phyloP scores from a whole-genome alignment of 2,329 filamentous ascomycete species.

The Paecilomyces dactylethromorphus region DNA sequence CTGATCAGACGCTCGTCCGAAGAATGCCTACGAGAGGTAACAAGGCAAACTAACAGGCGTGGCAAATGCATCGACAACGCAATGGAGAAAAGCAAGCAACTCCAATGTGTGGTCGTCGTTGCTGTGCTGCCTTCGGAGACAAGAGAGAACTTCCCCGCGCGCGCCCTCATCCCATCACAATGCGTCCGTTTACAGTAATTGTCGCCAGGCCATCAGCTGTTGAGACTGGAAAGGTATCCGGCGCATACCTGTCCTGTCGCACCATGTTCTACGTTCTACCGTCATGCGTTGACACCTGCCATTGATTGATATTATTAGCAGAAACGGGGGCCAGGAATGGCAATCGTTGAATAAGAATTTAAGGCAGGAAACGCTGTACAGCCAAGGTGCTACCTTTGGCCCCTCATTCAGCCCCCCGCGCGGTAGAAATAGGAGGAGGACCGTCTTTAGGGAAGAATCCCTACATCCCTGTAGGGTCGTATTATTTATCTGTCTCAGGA shows the following conservation, averaged over 20 bases:
- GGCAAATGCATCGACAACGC: not conserved
- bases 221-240: not conserved
- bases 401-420: not conserved
- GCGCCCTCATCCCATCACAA: not conserved
- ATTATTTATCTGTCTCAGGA: not conserved
- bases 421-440: not conserved
- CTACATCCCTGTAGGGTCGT: not conserved
- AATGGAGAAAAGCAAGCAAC: not conserved
- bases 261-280: not conserved
- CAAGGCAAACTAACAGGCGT: not conserved
- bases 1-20: not conserved
- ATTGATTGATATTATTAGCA: not conserved
- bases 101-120: not conserved
- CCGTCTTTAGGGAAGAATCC: not conserved
- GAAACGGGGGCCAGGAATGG: not conserved
- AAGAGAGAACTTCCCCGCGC: not conserved
- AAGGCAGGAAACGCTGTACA: not conserved
- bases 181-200: not conserved
- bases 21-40: not conserved
- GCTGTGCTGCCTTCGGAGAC: not conserved
- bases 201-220: not conserved
- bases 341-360: not conserved
- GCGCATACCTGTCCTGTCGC: not conserved
- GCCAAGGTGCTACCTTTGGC: not conserved
- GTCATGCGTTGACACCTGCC: not conserved